These are phyloP conservation scores for Yamadazyma philogaea DNA, from an alignment of 805 yeast species.

Conservation along the genomic window DNA sequence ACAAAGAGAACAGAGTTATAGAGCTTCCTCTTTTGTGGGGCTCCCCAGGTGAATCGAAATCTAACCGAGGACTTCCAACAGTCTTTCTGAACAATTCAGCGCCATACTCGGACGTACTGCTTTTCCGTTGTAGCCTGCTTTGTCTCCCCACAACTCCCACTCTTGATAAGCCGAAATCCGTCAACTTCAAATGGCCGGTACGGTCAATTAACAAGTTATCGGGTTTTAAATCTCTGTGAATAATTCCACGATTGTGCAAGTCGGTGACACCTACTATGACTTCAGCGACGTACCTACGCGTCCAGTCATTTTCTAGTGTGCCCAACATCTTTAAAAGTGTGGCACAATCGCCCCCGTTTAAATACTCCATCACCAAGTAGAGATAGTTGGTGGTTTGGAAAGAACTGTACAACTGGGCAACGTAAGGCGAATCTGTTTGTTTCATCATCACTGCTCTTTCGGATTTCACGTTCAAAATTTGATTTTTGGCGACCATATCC, in stretches of 20 bases:
- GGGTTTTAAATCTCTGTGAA: constrained; percentile 94
- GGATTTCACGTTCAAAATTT: constrained; percentile 88
- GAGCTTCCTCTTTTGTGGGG: constrained; percentile 35
- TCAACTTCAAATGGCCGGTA: constrained; percentile 84
- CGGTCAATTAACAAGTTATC: constrained; percentile 86
- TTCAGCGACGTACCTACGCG: constrained; percentile 81
- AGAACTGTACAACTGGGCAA: constrained; percentile 82
- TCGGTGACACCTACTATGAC: constrained; percentile 88
- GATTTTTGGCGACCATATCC: constrained; percentile 97
- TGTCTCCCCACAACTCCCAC: constrained; percentile 88
- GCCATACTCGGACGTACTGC: constrained; percentile 41
- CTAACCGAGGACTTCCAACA: constrained; percentile 6
- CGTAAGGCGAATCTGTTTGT: constrained; percentile 88
- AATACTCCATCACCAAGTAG: constrained; percentile 92
- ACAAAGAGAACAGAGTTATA: constrained; percentile 44
- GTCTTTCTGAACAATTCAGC: constrained; percentile 36
- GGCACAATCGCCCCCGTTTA: constrained; percentile 95
- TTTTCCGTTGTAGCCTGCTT: constrained; percentile 39
- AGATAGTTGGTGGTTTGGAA: constrained; percentile 86
- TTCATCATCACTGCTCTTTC: constrained; percentile 98
- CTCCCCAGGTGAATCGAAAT: constrained; percentile 23
- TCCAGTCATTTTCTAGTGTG: constrained; percentile 82
- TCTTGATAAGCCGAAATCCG: constrained; percentile 92
- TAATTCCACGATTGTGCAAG: constrained; percentile 81
- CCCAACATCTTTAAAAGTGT: constrained; percentile 81